Evolutionary conservation across 2,329 filamentous ascomycete genomes (phyloP), one percentile per base, ranked within the genome.

Genomic region (Verticillium zaregamsianum): DNA sequence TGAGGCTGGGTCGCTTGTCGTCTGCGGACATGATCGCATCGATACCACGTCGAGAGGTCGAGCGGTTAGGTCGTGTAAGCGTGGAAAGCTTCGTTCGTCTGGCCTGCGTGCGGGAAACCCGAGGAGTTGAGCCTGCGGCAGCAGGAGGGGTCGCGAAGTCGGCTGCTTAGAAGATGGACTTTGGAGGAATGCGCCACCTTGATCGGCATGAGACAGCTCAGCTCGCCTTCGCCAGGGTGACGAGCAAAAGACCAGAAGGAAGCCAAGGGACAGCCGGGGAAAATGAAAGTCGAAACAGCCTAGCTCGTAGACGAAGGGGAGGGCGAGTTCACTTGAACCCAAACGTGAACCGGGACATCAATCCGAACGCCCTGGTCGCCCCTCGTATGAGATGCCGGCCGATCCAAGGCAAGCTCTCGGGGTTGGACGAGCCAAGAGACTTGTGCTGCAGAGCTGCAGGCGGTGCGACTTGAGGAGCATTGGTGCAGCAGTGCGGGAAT

Each of bases 1-100:
- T 59, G 55, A 57, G 55, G 57, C 59, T 59, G 61, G 63, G 54
- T 55, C 65, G 56, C 61, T 62, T 64, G 28, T 61, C 62, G 33
- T 58, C 56, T 17, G 62, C 59, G 2, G 45, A 52, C 45, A 62
- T 62, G 61, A 63, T 64, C 23, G 62, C 37, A 39, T 55, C 59
- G 33, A 33, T 31, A n/a, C 28, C 25, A 32, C 5, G 31, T 57
- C 20, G 40, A 33, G 54, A 35, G 28, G 28, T 5, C 28, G 28
- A n/a, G 45, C 3, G 11, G 3, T 14, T 2, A 35, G 45, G 45
- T 25, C 11, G 20, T 52, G 45, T 8, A 23, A 12, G 45, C 45
- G 45, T 25, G 45, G 23, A 52, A 23, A 14, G 20, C 45, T 52
- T 52, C 45, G 45, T 52, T 20, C 5, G 28, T 28, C 45, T 23